A percentile compares a stretch with the other conserved stretches of the same genome.
Evolutionary conservation across 1,284 basidiomycete species (phyloP).

Genomic region (Malassezia psittaci): DNA sequence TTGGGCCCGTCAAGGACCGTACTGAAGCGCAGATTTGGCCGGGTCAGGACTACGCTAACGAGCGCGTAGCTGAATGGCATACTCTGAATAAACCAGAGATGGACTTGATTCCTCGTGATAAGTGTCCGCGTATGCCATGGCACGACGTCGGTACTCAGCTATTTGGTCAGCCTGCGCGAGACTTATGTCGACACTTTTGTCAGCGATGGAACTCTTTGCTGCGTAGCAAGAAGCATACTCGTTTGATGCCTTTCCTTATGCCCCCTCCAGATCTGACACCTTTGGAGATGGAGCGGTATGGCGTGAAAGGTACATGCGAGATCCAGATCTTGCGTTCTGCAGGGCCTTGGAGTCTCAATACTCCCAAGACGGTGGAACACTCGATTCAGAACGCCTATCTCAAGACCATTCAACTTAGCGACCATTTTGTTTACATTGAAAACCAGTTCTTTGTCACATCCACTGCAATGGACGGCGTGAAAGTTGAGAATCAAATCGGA

Average conservation of each 20-base stretch:
- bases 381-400: slow-evolving; percentile 92
- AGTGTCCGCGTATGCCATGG: slow-evolving; percentile 93
- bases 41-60: slow-evolving; percentile 89
- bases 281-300: slow-evolving; percentile 66
- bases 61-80: slow-evolving; percentile 76
- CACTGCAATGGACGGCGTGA: slow-evolving; percentile 74
- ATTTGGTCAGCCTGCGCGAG: slow-evolving; percentile 88
- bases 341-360: slow-evolving; percentile 93
- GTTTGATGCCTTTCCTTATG: slow-evolving; percentile 83
- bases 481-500: slow-evolving; percentile 85
- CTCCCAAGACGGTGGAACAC: slow-evolving; percentile 70
- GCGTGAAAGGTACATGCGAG: slow-evolving; percentile 89
- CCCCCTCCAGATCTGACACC: slow-evolving; percentile 86
- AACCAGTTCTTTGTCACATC: slow-evolving; percentile 99
- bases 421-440: slow-evolving; percentile 61
- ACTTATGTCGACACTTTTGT: slow-evolving; percentile 87
- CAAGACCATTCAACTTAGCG: slow-evolving; percentile 81
- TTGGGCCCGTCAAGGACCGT: slow-evolving; percentile 43
- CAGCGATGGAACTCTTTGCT: slow-evolving; percentile 58
- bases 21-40: slow-evolving; percentile 65
- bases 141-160: slow-evolving; percentile 94
- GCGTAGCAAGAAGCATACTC: slow-evolving; percentile 62
- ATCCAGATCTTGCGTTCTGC: slow-evolving; percentile 91
- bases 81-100: slow-evolving; percentile 79
- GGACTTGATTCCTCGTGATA: slow-evolving; percentile 83